These are phyloP conservation scores for Aspergillus tamarii DNA, from an alignment of 2,329 filamentous ascomycete genomes.

Conservation along the genomic window DNA sequence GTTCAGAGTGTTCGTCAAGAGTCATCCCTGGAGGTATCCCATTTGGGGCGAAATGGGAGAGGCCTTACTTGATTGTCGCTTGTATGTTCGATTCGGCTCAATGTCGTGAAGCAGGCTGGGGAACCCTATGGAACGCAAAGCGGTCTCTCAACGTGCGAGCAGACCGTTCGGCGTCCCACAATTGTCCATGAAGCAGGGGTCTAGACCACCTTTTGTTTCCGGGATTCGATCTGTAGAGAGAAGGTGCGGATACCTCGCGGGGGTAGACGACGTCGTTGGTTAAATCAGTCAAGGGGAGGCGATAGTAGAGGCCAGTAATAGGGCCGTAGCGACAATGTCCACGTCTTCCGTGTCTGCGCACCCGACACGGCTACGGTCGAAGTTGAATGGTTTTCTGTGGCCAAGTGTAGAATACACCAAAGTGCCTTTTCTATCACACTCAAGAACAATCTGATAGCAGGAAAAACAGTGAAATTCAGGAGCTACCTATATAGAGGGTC, in stretches of 20 bases:
- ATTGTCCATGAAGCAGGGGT: constrained; percentile 43
- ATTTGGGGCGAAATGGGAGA: constrained; percentile 28
- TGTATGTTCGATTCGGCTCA: constrained; percentile 15
- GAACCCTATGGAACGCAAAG: constrained; percentile 57
- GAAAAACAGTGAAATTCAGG: constrained; percentile 1
- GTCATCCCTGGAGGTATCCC: constrained; percentile 41
- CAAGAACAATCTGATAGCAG: not conserved
- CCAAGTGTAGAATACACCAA: not conserved
- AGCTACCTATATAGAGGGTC: constrained; percentile 8
- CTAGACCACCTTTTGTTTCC: constrained; percentile 21
- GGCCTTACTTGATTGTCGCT: constrained; percentile 19
- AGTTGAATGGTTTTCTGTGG: not conserved
- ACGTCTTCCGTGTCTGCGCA: not conserved
- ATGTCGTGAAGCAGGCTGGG: constrained; percentile 40
- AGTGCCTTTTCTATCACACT: not conserved
- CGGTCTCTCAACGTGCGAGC: constrained; percentile 52
- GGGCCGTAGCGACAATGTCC: not conserved
- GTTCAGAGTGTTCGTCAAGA: constrained; percentile 43
- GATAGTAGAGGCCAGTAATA: not conserved
- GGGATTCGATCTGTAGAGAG: not conserved
- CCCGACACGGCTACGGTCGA: not conserved
- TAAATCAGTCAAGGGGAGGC: not conserved
- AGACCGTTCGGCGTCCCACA: constrained; percentile 56
- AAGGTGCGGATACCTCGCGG: too few relatives aligned
- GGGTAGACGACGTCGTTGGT: not conserved